A percentile compares a stretch with the other conserved stretches of the same genome.
phyloP scores from a whole-genome alignment of 2,329 filamentous ascomycete genomes.

The Venturia asperata region DNA sequence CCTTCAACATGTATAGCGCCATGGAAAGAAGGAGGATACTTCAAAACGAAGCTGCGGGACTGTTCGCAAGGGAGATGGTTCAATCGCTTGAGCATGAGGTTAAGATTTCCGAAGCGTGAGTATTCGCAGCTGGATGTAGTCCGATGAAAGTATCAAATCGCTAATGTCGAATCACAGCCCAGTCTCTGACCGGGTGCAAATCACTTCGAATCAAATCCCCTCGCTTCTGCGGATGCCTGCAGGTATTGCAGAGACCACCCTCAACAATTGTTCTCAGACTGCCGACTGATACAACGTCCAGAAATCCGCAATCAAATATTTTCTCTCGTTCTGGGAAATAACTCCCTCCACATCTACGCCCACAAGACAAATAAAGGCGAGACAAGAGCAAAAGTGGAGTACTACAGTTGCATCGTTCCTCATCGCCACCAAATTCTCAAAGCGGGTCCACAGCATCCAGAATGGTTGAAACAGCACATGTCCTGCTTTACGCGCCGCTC shows the following conservation, averaged over 20 bases:
- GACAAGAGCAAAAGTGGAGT: background rate
- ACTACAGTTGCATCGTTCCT: background rate
- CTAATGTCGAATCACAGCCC: background rate
- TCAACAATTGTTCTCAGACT: background rate
- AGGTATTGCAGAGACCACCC: background rate
- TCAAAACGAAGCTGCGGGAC: background rate
- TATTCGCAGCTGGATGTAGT: no score
- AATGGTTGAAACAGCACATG: slow-evolving; percentile 14
- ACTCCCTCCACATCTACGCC: slow-evolving; percentile 13
- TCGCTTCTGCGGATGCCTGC: background rate
- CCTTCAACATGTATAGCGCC: background rate
- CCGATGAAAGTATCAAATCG: background rate
- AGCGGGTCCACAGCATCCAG: background rate
- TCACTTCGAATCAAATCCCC: no score
- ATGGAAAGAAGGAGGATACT: background rate
- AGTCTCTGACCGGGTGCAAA: background rate
- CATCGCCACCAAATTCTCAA: background rate
- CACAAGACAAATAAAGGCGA: background rate
- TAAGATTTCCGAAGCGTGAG: background rate
- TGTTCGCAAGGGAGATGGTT: background rate
- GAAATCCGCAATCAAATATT: slow-evolving; percentile 16
- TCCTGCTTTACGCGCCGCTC: background rate
- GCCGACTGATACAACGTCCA: background rate
- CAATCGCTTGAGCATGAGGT: background rate
- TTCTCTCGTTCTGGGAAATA: background rate